Percentiles rank a stretch among this genome's conserved stretches.
Conservation (phyloP, 1,284 basidiomycete genomes). For the Grifola frondosa region DNA sequence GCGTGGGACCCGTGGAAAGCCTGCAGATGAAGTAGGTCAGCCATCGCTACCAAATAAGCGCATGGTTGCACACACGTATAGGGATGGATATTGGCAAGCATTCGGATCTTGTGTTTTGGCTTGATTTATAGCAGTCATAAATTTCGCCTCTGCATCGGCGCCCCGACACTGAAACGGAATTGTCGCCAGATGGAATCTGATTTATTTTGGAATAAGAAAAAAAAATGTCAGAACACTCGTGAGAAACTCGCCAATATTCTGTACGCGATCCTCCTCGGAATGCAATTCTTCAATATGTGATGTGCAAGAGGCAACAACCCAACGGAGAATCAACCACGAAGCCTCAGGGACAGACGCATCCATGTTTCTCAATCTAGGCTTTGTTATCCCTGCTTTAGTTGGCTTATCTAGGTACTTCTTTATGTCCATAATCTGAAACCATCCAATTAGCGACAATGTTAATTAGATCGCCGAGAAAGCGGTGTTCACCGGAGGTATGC, state of each 20-base stretch:
- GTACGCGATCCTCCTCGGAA: conserved; percentile 45
- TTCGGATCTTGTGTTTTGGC: conserved; percentile 40
- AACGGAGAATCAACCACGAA: conserved; percentile 60
- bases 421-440: conserved; percentile 48
- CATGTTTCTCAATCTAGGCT: conserved; percentile 50
- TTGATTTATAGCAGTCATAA: conserved; percentile 40
- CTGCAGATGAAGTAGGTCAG: conserved; percentile 28
- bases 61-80: conserved; percentile 45
- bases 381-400: conserved; percentile 44
- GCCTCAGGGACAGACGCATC: conserved; percentile 47
- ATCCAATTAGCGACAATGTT: background rate
- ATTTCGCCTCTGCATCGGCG: conserved; percentile 67
- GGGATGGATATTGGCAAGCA: conserved; percentile 46
- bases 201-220: background rate
- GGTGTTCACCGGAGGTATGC: conserved; percentile 44
- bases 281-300: conserved; percentile 63
- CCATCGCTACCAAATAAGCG: background rate
- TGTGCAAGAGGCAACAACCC: conserved; percentile 67
- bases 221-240: background rate
- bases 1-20: conserved; percentile 63
- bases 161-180: conserved; percentile 63
- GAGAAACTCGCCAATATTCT: conserved; percentile 44
- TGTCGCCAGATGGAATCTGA: conserved; percentile 50
- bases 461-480: background rate
- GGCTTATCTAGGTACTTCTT: conserved; percentile 53